phyloP scores from a whole-genome alignment of 495 filamentous ascomycete species.

The Sphaerosporella brunnea region DNA sequence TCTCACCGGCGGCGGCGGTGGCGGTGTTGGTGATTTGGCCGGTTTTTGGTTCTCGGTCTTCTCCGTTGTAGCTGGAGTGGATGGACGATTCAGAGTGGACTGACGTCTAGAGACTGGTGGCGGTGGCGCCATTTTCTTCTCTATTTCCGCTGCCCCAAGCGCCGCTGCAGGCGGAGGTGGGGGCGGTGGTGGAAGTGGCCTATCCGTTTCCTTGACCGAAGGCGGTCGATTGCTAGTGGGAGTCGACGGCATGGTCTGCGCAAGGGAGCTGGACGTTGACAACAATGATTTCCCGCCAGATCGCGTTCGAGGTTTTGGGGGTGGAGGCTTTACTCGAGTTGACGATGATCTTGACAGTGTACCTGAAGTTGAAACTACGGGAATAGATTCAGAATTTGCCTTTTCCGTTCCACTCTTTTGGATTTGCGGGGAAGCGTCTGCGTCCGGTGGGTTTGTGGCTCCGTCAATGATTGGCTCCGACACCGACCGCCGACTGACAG shows the following conservation, averaged over 20 bases:
- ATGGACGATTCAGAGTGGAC: slow-evolving; percentile 8
- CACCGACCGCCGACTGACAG: slow-evolving; percentile 15
- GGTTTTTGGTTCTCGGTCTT: neutral
- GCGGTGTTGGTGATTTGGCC: slow-evolving; percentile 2
- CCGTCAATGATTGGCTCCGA: slow-evolving; percentile 20
- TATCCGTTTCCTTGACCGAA: slow-evolving; percentile 1
- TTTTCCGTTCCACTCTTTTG: slow-evolving; percentile 3
- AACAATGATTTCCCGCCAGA: slow-evolving; percentile 7
- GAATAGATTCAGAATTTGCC: neutral
- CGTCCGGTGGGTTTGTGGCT: too few relatives aligned
- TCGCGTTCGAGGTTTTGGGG: slow-evolving; percentile 16
- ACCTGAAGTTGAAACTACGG: neutral
- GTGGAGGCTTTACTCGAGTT: slow-evolving; percentile 14
- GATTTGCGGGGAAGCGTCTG: too few relatives aligned
- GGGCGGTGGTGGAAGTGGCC: neutral
- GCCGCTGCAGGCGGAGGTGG: neutral
- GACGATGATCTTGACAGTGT: slow-evolving; percentile 6
- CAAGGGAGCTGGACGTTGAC: neutral
- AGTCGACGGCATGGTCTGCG: slow-evolving; percentile 3
- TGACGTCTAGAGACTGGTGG: slow-evolving; percentile 5
- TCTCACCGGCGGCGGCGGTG: slow-evolving; percentile 18
- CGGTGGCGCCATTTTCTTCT: slow-evolving; percentile 2
- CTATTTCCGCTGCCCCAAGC: neutral
- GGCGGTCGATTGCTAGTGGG: slow-evolving; percentile 3
- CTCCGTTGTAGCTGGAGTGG: slow-evolving; percentile 8